A percentile compares a stretch with the other conserved stretches of the same genome.
These are phyloP conservation scores for Xylaria scruposa DNA, from an alignment of 495 filamentous ascomycete genomes.

Conservation along the genomic window DNA sequence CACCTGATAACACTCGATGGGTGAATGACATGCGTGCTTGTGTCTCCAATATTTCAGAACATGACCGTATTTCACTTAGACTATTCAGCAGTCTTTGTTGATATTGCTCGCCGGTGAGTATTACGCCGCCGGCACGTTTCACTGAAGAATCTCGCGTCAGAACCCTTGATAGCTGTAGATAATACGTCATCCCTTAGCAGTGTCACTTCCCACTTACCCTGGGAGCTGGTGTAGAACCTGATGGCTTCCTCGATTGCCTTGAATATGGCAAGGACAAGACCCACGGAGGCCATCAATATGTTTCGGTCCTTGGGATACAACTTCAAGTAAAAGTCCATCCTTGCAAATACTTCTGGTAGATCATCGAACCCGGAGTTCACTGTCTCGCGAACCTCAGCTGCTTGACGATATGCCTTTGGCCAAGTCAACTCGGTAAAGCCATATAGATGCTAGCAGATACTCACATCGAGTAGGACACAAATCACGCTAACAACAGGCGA, in stretches of 20 bases:
- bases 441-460: neutral
- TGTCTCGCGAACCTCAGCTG: neutral
- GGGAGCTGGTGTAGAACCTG: neutral
- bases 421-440: neutral
- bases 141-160: neutral
- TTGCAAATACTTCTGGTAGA: neutral
- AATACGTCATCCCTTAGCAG: neutral
- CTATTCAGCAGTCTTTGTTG: neutral
- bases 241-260: neutral
- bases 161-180: neutral
- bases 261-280: neutral
- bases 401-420: neutral
- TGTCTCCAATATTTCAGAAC: neutral
- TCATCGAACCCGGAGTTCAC: conserved; percentile 2
- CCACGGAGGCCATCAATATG: neutral
- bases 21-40: neutral
- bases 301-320: neutral
- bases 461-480: neutral
- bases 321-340: neutral
- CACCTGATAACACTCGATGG: neutral
- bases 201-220: neutral
- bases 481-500: neutral
- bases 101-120: neutral
- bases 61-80: neutral
- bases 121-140: neutral